These are phyloP conservation scores for Aureobasidium zeae DNA, from an alignment of 2,329 filamentous ascomycete species.

Conservation along the genomic window DNA sequence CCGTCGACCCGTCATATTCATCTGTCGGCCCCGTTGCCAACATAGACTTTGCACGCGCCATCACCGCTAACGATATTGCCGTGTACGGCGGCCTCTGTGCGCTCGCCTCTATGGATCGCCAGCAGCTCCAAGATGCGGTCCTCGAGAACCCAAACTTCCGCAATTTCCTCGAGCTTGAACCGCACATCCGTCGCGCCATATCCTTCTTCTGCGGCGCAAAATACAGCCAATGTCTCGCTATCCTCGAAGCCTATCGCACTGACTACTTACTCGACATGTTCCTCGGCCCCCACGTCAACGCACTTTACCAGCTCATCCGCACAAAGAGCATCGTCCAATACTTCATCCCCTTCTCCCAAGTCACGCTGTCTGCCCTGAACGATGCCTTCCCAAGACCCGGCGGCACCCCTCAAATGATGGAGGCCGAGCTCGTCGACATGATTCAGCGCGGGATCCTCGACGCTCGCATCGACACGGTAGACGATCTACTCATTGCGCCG, in stretches of 20 bases:
- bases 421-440: slow-evolving; percentile 67
- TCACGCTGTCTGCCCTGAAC: slow-evolving; percentile 71
- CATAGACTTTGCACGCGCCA: slow-evolving; percentile 54
- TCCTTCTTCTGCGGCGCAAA: slow-evolving; percentile 82
- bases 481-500: slow-evolving; percentile 66
- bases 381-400: slow-evolving; percentile 60
- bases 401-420: slow-evolving; percentile 41
- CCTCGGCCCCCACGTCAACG: slow-evolving; percentile 54
- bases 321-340: slow-evolving; percentile 92
- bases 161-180: slow-evolving; percentile 81
- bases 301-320: slow-evolving; percentile 66
- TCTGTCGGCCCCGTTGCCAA: slow-evolving; percentile 35
- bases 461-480: slow-evolving; percentile 76
- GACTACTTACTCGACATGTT: slow-evolving; percentile 91
- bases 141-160: slow-evolving; percentile 76
- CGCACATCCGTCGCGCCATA: slow-evolving; percentile 86
- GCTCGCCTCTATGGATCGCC: slow-evolving; percentile 77
- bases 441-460: slow-evolving; percentile 64
- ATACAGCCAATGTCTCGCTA: slow-evolving; percentile 74
- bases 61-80: slow-evolving; percentile 81
- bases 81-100: slow-evolving; percentile 86
- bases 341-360: slow-evolving; percentile 79
- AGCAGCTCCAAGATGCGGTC: slow-evolving; percentile 63
- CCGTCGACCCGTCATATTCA: slow-evolving; percentile 45
- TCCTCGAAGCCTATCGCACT: slow-evolving; percentile 67